Percentiles rank a stretch among this genome's conserved stretches.
phyloP scores from a whole-genome alignment of 805 yeast genomes.

The Kodamaea neixiangensis region DNA sequence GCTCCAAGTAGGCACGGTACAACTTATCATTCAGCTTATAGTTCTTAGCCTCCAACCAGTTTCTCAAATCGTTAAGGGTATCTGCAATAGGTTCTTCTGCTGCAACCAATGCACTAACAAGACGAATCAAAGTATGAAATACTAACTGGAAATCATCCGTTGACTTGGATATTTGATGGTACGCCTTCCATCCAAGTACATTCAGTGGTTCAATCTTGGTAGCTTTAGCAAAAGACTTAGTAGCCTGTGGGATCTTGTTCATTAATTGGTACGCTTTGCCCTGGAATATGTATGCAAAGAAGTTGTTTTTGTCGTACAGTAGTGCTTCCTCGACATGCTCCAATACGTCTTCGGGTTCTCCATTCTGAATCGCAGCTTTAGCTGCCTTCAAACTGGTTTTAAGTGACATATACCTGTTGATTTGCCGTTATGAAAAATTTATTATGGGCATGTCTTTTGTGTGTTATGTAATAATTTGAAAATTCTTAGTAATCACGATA shows the following conservation, averaged over 20 bases:
- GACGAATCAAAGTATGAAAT: slow-evolving; percentile 49
- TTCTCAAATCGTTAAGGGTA: slow-evolving; percentile 47
- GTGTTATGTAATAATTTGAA: background rate
- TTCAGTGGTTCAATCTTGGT: slow-evolving; percentile 51
- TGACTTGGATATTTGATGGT: slow-evolving; percentile 47
- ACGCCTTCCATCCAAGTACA: slow-evolving; percentile 80
- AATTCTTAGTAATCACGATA: too few species aligned
- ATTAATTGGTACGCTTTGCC: slow-evolving; percentile 67
- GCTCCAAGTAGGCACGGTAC: slow-evolving; percentile 49
- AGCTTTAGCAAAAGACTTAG: slow-evolving; percentile 49
- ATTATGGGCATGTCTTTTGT: background rate
- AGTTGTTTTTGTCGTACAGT: slow-evolving; percentile 54
- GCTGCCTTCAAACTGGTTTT: slow-evolving; percentile 39
- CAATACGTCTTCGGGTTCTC: slow-evolving; percentile 64
- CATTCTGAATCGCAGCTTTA: slow-evolving; percentile 49
- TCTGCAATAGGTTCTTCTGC: slow-evolving; percentile 51
- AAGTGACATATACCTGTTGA: slow-evolving; percentile 20
- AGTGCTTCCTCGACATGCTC: slow-evolving; percentile 58
- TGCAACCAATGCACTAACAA: slow-evolving; percentile 42
- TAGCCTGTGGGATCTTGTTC: slow-evolving; percentile 40
- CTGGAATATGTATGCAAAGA: slow-evolving; percentile 66
- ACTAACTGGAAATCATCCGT: slow-evolving; percentile 42
- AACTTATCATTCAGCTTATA: slow-evolving; percentile 32
- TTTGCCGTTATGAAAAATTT: slow-evolving; percentile 1
- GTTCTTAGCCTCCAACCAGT: slow-evolving; percentile 42